Base-by-base conservation (phyloP, 2,329 filamentous ascomycete species). In the Apiospora sp. region DNA sequence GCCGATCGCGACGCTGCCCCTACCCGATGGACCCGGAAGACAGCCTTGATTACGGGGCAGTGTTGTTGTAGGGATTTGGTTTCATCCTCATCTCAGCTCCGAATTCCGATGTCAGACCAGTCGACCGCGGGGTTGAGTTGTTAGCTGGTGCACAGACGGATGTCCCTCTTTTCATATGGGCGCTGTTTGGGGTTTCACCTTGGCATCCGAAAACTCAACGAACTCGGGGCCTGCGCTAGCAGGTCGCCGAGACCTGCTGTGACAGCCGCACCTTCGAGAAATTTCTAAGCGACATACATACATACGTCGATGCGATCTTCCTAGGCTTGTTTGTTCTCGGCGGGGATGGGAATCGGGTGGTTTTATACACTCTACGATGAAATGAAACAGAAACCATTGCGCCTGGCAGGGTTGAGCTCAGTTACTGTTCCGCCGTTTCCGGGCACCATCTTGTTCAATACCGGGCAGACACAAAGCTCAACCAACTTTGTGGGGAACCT, bases 61-160 rank as follows among this genome's bases (percentile, higher is more conserved):
- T 8, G n/a, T 51, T 12, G 2, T 8, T 1, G 4, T 51, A 24
- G 49, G 1, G 6, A n/a, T n/a, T n/a, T n/a, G n/a, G 54, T 61
- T 61, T 61, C 54, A 64, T 41, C 58, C 19, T 41, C 58, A 64
- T 64, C 58, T 41, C 34, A 64, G 8, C 19, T 64, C 19, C 13
- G 30, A 64, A 3, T 8, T 64, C 19, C 13, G 30, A 10, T 37
- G 19, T 12, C 30, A 41, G 22, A 64, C 58, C n/a, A 41, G 22
- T 14, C 10, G 34, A n/a, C 34, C 8, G 12, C 37, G 54, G 8
- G 8, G 19, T 8, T 61, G 16, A 19, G 7, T 13, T n/a, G 16
- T n/a, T n/a, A n/a, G 54, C 6, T 27, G 54, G n/a, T 37, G 16
- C 54, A 61, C 30, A 19, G 30, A 41, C 54, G 7, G 22, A 49